Evolutionary conservation across 2,329 filamentous ascomycete species (phyloP).

Genomic region (Microthyrium microscopicum): DNA sequence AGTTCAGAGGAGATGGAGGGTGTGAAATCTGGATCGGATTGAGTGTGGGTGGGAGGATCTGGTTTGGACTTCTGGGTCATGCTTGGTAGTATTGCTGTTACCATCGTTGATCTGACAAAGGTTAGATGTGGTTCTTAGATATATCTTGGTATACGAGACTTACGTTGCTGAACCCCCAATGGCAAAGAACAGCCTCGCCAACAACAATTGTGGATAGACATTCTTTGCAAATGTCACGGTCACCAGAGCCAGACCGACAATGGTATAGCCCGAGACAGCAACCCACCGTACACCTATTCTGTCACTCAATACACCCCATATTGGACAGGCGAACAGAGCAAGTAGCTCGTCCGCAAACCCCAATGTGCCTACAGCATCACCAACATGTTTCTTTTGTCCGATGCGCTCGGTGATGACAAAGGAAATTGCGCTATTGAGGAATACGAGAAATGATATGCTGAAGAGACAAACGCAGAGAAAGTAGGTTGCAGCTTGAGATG

Average conservation of each 20-base stretch:
- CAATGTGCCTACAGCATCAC: slow-evolving; percentile 67
- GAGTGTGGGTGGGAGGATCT: slow-evolving; percentile 16
- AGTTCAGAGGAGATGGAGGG: slow-evolving; percentile 56
- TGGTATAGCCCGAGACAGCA: slow-evolving; percentile 57
- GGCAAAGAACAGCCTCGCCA: slow-evolving; percentile 77
- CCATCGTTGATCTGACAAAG: slow-evolving; percentile 59
- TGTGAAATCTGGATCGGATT: slow-evolving; percentile 40
- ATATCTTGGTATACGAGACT: slow-evolving; percentile 10
- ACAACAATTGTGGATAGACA: slow-evolving; percentile 74
- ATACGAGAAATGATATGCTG: slow-evolving; percentile 78
- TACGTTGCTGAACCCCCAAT: slow-evolving; percentile 77
- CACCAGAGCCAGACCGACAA: slow-evolving; percentile 63
- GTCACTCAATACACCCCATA: slow-evolving; percentile 66
- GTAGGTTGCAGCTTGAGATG: slow-evolving; percentile 48
- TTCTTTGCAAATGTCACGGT: slow-evolving; percentile 73
- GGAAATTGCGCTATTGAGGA: slow-evolving; percentile 68
- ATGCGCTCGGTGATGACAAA: slow-evolving; percentile 77
- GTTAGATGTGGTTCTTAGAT: neutral
- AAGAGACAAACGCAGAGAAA: slow-evolving; percentile 70
- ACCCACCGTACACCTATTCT: slow-evolving; percentile 52
- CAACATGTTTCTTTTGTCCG: slow-evolving; percentile 54
- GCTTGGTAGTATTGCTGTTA: slow-evolving; percentile 78
- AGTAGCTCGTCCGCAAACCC: slow-evolving; percentile 75
- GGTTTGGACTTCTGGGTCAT: slow-evolving; percentile 29
- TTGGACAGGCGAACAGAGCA: slow-evolving; percentile 61